Conservation (phyloP, 2,329 filamentous ascomycete genomes). For the Epichloe hybrida region DNA sequence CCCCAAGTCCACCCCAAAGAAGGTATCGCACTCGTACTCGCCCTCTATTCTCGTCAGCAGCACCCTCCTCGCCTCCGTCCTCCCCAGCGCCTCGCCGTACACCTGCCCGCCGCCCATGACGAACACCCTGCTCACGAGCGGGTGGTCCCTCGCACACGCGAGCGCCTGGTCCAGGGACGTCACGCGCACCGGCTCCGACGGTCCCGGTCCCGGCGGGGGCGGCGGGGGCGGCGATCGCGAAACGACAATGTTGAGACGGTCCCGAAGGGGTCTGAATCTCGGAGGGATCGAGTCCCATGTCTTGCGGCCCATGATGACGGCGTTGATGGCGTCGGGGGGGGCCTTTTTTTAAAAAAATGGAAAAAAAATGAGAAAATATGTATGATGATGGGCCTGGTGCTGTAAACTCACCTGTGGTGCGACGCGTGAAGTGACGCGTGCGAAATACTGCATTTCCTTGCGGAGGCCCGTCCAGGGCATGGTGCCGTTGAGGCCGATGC, state of each 20-base stretch:
- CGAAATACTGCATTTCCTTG: slow-evolving; percentile 92
- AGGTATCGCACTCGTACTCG: slow-evolving; percentile 66
- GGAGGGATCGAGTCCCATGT: slow-evolving; percentile 81
- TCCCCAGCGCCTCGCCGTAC: slow-evolving; percentile 56
- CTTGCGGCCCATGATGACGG: slow-evolving; percentile 93
- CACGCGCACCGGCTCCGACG: slow-evolving; percentile 39
- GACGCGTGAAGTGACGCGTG: slow-evolving; percentile 66
- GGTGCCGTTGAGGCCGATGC: slow-evolving; percentile 66
- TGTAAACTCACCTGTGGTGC: slow-evolving; percentile 24
- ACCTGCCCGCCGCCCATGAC: slow-evolving; percentile 86
- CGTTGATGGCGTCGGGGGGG: slow-evolving; percentile 38
- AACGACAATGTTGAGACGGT: slow-evolving; percentile 71
- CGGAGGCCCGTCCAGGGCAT: slow-evolving; percentile 84
- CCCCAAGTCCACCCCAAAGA: slow-evolving; percentile 50
- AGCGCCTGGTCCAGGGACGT: slow-evolving; percentile 46
- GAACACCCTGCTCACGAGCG: slow-evolving; percentile 48
- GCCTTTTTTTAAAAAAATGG: slow-evolving; percentile 10
- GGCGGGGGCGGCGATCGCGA: slow-evolving; percentile 33
- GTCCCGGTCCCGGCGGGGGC: background rate
- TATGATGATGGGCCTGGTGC: no score
- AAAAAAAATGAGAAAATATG: no score
- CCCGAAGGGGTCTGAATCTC: slow-evolving; percentile 65
- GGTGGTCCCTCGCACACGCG: slow-evolving; percentile 25
- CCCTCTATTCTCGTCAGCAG: slow-evolving; percentile 54
- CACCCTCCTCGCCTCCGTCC: slow-evolving; percentile 45